Base-by-base conservation (phyloP, 495 filamentous ascomycete genomes). In the Astrothelium subdiscretum region DNA sequence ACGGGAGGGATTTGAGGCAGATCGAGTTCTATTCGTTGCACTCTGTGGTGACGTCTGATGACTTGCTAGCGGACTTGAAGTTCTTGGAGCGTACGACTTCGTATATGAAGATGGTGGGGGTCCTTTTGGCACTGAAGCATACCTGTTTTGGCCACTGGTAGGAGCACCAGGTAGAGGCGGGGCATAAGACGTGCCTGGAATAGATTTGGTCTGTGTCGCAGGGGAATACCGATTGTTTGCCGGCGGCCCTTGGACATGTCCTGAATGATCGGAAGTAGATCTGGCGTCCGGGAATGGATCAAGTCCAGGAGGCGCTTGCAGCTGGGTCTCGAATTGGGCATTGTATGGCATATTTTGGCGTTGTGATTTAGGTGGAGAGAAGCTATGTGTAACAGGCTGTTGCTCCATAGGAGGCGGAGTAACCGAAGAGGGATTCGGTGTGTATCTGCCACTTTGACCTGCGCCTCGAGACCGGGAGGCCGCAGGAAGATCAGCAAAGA, bases 401-500 rank as follows among this genome's bases (percentile, higher is more conserved):
- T 69, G 70, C 26, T 66, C 68, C 29, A 65, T 59, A 31, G 67
- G 65, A 61, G 63, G 68, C 29, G 68, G 67, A 8, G 48, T 54
- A 24, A 54, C 20, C 24, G 48, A 26, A 11, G 48, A 26, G 8
- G 24, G 48, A 54, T 54, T 54, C 29, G 82, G 82, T 15, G 80
- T 79, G 70, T 85, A 85, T 43, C 80, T 77, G 2, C 80, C 77
- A 31, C 72, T 73, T 65, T 69, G 81, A 77, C 44, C 48, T 8
- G 48, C 10, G 24, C 48, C 48, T 3, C 80, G 81, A 51, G 85
- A 80, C 66, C 80, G 85, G 62, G 82, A 68, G 40, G 80, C 70
- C 62, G 85, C 70, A 10, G 94, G 94, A 59, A 97, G 79, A 40
- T 98, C 94, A 71, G 95, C 92, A 66, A 92, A 97, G 71, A 97